phyloP scores from a whole-genome alignment of 306 rosid species.

The Ammopiptanthus mongolicus region DNA sequence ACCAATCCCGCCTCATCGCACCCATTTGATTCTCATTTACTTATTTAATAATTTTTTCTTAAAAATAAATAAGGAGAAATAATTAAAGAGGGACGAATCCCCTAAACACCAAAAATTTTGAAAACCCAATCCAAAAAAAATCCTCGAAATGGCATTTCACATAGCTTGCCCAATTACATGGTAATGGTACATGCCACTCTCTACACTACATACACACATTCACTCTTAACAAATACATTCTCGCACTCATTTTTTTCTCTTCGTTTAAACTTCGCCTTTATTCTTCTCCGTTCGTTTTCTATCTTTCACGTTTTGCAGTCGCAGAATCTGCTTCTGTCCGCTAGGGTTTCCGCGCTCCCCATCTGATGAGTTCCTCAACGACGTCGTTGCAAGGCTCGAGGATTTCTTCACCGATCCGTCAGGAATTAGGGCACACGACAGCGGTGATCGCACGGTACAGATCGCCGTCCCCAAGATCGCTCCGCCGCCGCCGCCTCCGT shows the following conservation, averaged over 20 bases:
- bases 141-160: conserved; percentile 38
- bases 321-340: conserved; percentile 35
- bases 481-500: conserved; percentile 51
- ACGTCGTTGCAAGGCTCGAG: conserved; percentile 31
- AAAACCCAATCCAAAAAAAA: conserved; percentile 13
- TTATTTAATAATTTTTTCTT: neutral
- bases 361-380: conserved; percentile 30
- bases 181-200: conserved; percentile 3
- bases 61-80: neutral
- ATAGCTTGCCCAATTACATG: conserved; percentile 47
- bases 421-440: neutral
- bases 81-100: conserved; percentile 28
- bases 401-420: conserved; percentile 47
- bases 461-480: conserved; percentile 75
- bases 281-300: neutral
- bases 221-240: no score
- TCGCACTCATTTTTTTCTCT: neutral
- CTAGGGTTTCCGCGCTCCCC: conserved; percentile 36
- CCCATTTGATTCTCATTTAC: neutral
- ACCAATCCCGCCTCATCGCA: neutral
- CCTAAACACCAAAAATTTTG: conserved; percentile 29
- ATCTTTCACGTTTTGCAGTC: conserved; percentile 13
- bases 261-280: neutral
- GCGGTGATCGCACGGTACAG: conserved; percentile 33
- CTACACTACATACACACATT: no score